A percentile compares a stretch with the other conserved stretches of the same genome.
Conservation (phyloP, 768 basidiomycete species). For the Phylloporus scabripes region DNA sequence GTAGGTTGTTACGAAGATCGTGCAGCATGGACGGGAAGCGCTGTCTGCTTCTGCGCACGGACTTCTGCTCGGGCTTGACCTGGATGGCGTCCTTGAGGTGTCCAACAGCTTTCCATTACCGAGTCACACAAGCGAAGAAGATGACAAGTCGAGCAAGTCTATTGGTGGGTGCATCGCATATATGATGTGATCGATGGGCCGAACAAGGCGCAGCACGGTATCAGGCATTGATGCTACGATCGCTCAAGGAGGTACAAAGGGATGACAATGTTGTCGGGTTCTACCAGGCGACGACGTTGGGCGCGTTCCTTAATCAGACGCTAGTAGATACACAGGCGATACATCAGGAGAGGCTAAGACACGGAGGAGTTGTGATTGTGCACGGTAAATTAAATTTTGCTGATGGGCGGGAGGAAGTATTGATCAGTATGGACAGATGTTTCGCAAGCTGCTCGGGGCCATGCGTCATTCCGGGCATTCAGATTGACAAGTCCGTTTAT, state of each 20-base stretch:
- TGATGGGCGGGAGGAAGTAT: not conserved
- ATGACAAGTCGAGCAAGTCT: slow-evolving; percentile 74
- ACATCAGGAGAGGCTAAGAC: slow-evolving; percentile 79
- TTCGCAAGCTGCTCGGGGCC: slow-evolving; percentile 73
- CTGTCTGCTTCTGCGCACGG: slow-evolving; percentile 73
- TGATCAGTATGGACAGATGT: slow-evolving; percentile 47
- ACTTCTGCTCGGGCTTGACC: slow-evolving; percentile 83
- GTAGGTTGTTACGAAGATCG: slow-evolving; percentile 88
- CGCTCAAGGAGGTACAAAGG: slow-evolving; percentile 84
- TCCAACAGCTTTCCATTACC: slow-evolving; percentile 88
- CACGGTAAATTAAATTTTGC: slow-evolving; percentile 53
- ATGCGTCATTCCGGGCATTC: slow-evolving; percentile 86
- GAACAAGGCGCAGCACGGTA: slow-evolving; percentile 53
- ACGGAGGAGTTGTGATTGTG: slow-evolving; percentile 80
- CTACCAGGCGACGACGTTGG: slow-evolving; percentile 84
- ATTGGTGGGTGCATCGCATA: slow-evolving; percentile 46
- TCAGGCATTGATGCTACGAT: slow-evolving; percentile 78
- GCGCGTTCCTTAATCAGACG: slow-evolving; percentile 79
- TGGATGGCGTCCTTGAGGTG: slow-evolving; percentile 86
- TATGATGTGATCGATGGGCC: slow-evolving; percentile 4
- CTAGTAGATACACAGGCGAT: slow-evolving; percentile 79
- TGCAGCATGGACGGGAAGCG: slow-evolving; percentile 86
- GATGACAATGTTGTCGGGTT: slow-evolving; percentile 93
- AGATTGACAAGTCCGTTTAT: slow-evolving; percentile 74
- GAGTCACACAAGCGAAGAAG: slow-evolving; percentile 66